Evolutionary conservation across 441 rosid species (phyloP).

Genomic region (Adansonia madagascariensis): DNA sequence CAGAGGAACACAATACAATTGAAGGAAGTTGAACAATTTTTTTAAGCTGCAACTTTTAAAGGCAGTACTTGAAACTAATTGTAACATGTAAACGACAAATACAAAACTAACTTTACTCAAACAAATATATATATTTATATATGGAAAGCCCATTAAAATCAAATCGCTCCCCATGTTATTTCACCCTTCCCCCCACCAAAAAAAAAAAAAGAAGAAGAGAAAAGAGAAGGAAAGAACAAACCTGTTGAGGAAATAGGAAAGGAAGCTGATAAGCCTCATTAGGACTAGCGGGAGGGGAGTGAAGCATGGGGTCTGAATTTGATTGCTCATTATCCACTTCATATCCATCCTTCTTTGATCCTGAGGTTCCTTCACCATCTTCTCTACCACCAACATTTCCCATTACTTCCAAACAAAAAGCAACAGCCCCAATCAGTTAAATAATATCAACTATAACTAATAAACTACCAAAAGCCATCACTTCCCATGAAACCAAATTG

Average conservation of each 20-base stretch:
- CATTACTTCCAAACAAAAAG: conserved; percentile 46
- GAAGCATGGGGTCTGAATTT: conserved; percentile 39
- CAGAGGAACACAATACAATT: neutral
- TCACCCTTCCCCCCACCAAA: neutral
- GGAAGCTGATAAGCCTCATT: conserved; percentile 33
- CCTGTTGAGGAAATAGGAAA: conserved; percentile 42
- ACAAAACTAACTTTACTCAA: neutral
- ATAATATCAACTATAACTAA: conserved; percentile 12
- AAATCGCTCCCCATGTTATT: neutral
- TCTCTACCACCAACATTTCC: conserved; percentile 65
- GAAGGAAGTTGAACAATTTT: neutral
- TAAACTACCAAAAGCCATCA: conserved; percentile 19
- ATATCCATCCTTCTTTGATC: conserved; percentile 28
- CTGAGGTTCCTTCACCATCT: conserved; percentile 51
- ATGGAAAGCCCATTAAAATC: neutral
- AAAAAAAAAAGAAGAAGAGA: neutral
- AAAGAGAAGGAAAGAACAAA: conserved; percentile 2
- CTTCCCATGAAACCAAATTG: conserved; percentile 19
- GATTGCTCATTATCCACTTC: conserved; percentile 39
- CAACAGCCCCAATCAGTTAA: conserved; percentile 26
- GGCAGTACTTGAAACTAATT: neutral
- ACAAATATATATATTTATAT: neutral
- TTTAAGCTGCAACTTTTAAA: neutral
- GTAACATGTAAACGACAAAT: neutral
- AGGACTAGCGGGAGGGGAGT: conserved; percentile 37